Evolutionary conservation across 306 rosid species (phyloP).

Genomic region (barrel medic (Medicago truncatula)): MtrunA17r5.0-ANR NC_053042.1:1173501-1174000

Average conservation of each 20-base stretch:
- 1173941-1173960: background rate
- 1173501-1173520: conserved; percentile 47
- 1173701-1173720: background rate
- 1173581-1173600: background rate
- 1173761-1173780: background rate
- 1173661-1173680: background rate
- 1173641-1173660: background rate
- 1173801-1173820: background rate
- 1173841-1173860: background rate
- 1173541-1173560: conserved; percentile 12
- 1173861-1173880: background rate
- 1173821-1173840: background rate
- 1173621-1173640: conserved; percentile 9
- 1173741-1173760: background rate
- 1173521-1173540: conserved; percentile 35
- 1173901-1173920: background rate
- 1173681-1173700: background rate
- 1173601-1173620: background rate
- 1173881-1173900: background rate
- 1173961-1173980: background rate
- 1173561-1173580: background rate
- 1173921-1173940: background rate
- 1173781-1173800: background rate
- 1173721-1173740: background rate
- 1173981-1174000: conserved; percentile 2